phyloP scores from a whole-genome alignment of 164 flowering plant genomes.

The Tetracentron sinense region DNA sequence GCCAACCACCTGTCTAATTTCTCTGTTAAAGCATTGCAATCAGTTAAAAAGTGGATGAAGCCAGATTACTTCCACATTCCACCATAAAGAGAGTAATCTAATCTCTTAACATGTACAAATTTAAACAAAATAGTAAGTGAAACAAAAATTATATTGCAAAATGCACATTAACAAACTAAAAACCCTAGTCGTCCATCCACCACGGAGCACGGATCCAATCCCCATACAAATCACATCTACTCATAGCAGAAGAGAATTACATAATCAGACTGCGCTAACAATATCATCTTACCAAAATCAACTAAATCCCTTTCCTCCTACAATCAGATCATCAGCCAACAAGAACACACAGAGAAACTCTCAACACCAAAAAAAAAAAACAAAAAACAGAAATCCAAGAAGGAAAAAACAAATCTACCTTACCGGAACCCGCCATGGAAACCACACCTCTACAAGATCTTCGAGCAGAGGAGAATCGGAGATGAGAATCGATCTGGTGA shows the following conservation, averaged over 20 bases:
- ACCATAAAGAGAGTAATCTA: background rate
- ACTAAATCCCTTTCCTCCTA: background rate
- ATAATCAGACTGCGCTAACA: too few relatives aligned
- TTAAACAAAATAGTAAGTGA: background rate
- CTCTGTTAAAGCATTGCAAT: too few relatives aligned
- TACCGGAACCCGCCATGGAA: constrained; percentile 87
- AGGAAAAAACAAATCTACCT: constrained; percentile 35
- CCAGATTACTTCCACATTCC: background rate
- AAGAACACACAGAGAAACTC: background rate
- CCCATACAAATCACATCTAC: too few relatives aligned
- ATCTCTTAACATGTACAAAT: too few relatives aligned
- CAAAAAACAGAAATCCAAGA: background rate
- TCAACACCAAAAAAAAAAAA: background rate
- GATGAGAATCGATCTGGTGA: constrained; percentile 37
- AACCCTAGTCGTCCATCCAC: too few relatives aligned
- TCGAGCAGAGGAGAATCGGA: constrained; percentile 41
- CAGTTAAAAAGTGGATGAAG: background rate
- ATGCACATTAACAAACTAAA: too few relatives aligned
- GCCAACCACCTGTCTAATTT: too few relatives aligned
- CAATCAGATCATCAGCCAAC: background rate
- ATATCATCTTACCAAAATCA: too few relatives aligned
- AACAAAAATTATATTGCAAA: too few relatives aligned
- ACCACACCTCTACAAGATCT: constrained; percentile 41
- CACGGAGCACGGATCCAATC: too few relatives aligned
- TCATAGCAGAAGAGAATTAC: too few relatives aligned